Evolutionary conservation across 2,329 filamentous ascomycete genomes (phyloP).

Genomic region (Penicillium sp.): DNA sequence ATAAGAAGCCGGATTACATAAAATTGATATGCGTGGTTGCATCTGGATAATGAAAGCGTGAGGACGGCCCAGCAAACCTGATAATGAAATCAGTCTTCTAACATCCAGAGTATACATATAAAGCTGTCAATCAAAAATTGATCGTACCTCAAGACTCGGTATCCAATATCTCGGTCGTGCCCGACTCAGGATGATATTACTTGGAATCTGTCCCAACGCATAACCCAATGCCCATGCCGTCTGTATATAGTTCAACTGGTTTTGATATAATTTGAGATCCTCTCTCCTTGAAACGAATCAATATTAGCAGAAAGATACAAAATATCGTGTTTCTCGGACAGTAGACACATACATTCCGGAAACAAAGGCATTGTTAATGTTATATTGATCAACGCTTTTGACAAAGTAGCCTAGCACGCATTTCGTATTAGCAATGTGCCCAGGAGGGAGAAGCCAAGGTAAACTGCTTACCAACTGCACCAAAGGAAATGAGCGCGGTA

Average conservation of each 20-base stretch:
- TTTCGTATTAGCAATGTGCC: background rate
- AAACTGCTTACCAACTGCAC: conserved; percentile 32
- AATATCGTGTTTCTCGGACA: background rate
- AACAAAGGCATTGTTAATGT: conserved; percentile 47
- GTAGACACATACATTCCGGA: conserved; percentile 43
- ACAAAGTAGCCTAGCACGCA: conserved; percentile 44
- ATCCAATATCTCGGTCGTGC: conserved; percentile 49
- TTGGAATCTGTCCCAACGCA: conserved; percentile 51
- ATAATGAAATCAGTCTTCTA: conserved; percentile 12
- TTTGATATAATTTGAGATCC: conserved; percentile 50
- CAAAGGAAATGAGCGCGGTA: conserved; percentile 46
- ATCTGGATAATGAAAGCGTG: conserved; percentile 42
- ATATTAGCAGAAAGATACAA: background rate
- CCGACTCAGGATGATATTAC: conserved; percentile 51
- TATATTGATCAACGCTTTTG: conserved; percentile 46
- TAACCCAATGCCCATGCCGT: conserved; percentile 60
- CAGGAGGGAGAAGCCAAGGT: background rate
- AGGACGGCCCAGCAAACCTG: conserved; percentile 47
- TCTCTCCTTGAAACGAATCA: conserved; percentile 41
- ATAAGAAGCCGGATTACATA: conserved; percentile 49
- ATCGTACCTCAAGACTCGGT: conserved; percentile 41
- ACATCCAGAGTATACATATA: background rate
- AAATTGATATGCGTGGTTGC: conserved; percentile 43
- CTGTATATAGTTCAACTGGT: conserved; percentile 55
- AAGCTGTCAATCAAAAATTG: too few species aligned